Conservation (phyloP, 2,329 filamentous ascomycete genomes). For the Leptographium flavum region DNA sequence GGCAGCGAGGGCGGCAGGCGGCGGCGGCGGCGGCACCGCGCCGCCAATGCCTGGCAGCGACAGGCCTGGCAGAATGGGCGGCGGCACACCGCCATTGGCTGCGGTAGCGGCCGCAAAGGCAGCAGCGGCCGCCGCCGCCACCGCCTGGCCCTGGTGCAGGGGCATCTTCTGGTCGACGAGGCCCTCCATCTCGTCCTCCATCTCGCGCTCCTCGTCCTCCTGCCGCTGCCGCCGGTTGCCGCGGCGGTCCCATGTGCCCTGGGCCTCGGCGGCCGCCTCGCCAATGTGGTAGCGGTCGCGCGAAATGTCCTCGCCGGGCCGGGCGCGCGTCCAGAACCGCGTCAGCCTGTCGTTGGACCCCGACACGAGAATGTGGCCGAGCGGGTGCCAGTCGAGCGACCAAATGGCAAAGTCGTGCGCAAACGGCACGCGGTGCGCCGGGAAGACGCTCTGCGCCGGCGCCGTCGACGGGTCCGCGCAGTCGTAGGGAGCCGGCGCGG, state of each 20-base stretch:
- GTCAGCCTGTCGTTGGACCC: slow-evolving; percentile 95
- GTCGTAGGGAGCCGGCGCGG: slow-evolving; percentile 72
- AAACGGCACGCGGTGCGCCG: slow-evolving; percentile 72
- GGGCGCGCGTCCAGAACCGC: slow-evolving; percentile 84
- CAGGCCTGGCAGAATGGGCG: slow-evolving; percentile 41
- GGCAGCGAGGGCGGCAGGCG: slow-evolving; percentile 31
- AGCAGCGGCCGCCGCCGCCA: not conserved
- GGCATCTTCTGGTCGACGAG: slow-evolving; percentile 83
- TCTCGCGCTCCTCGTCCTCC: slow-evolving; percentile 87
- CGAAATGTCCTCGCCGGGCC: slow-evolving; percentile 71
- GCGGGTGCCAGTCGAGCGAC: slow-evolving; percentile 95
- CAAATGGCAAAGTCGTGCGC: slow-evolving; percentile 94
- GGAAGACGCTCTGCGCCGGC: slow-evolving; percentile 80
- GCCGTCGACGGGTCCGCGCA: slow-evolving; percentile 64
- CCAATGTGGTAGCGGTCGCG: slow-evolving; percentile 94
- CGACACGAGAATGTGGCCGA: slow-evolving; percentile 88
- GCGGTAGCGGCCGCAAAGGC: slow-evolving; percentile 24
- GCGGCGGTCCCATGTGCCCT: slow-evolving; percentile 84
- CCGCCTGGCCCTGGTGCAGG: slow-evolving; percentile 28
- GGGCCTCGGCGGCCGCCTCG: slow-evolving; percentile 80
- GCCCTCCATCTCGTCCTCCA: slow-evolving; percentile 85
- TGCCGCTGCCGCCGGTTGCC: slow-evolving; percentile 65
- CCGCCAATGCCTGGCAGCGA: slow-evolving; percentile 38
- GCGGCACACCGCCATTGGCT: slow-evolving; percentile 15
- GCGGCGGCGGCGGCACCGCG: slow-evolving; percentile 19